Evolutionary conservation across 257 asterid genomes (phyloP).

Genomic region (Verbascum thapsus): DNA sequence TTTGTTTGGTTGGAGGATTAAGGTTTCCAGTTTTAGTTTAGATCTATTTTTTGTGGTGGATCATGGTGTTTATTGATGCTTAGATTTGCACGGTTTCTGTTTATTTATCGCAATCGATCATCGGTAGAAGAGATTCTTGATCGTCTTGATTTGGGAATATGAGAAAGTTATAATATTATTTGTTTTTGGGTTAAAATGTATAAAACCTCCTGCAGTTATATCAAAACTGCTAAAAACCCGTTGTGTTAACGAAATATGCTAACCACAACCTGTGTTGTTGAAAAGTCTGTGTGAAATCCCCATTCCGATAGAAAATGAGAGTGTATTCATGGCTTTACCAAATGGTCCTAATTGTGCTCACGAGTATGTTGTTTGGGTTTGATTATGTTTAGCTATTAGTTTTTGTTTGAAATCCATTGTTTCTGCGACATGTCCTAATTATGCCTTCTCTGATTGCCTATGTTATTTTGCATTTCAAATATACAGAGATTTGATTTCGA

Average conservation of each 20-base stretch:
- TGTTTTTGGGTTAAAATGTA: too few species aligned
- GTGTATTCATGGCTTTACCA: too few species aligned
- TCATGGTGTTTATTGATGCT: conserved; percentile 11
- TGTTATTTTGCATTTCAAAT: neutral
- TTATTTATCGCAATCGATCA: neutral
- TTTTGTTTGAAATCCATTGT: neutral
- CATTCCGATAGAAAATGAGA: too few species aligned
- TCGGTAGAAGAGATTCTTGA: too few species aligned
- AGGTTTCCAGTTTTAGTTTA: neutral
- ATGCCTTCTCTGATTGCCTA: too few species aligned
- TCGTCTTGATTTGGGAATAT: neutral
- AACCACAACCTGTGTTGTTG: too few species aligned
- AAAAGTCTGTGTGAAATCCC: too few species aligned
- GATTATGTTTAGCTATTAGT: conserved; percentile 4
- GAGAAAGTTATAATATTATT: neutral
- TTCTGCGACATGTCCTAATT: too few species aligned
- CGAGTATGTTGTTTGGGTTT: neutral
- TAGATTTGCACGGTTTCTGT: conserved; percentile 21
- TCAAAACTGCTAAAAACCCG: too few species aligned
- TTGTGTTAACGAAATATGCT: too few species aligned
- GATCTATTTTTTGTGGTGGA: neutral
- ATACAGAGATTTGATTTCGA: too few species aligned
- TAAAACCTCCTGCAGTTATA: too few species aligned
- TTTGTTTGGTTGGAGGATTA: conserved; percentile 4
- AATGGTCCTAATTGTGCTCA: neutral